Evolutionary conservation across 306 rosid species (phyloP), one percentile per base, ranked within the genome.

Genomic region (Sphenostylis stenocarpa): DNA sequence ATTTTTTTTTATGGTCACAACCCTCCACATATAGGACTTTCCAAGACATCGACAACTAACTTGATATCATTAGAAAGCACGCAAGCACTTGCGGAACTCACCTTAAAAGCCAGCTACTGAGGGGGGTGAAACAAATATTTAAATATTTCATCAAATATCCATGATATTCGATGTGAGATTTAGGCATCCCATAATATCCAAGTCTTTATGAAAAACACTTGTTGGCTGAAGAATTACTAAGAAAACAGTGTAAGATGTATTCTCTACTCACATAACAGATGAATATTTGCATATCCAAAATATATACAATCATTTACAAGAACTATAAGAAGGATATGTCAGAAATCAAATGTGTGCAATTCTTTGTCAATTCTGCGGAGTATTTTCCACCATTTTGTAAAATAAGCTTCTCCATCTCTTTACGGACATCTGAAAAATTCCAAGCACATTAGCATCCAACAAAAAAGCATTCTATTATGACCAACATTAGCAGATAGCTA

Each of bases 321-420:
- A 85, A 66, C 68, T 45, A 36, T 41, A 43, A 64, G 73, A 90
- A 95, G 98, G 98, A 95, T 95, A 95, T 95, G 70, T 82, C 89
- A 73, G 88, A 90, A 83, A 95, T 95, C 87, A 95, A 87, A 81
- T 92, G 98, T 2, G 98, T 90, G 83, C 98, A 95, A 55, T 83
- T 90, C 88, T 83, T 89, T 53, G 92, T 92, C 77, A 95, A 86
- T 67, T 95, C 97, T 3, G 88, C 92, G 57, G 93, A 95, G 87
- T 92, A 95, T 74, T 83, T 91, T 75, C 98, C 98, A 82, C 96
- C 97, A 88, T 95, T 87, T 86, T 85, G 90, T 68, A 74, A 72
- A 84, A 84, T 86, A 80, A 88, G 84, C 72, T 82, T 87, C 89
- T 85, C 90, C 44, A 95, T 90, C 87, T 88, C 86, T 84, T 84